Evolutionary conservation across 139 green algal species (phyloP), one percentile per base, ranked within the genome.

Genomic region (Gonium pectorale): DNA sequence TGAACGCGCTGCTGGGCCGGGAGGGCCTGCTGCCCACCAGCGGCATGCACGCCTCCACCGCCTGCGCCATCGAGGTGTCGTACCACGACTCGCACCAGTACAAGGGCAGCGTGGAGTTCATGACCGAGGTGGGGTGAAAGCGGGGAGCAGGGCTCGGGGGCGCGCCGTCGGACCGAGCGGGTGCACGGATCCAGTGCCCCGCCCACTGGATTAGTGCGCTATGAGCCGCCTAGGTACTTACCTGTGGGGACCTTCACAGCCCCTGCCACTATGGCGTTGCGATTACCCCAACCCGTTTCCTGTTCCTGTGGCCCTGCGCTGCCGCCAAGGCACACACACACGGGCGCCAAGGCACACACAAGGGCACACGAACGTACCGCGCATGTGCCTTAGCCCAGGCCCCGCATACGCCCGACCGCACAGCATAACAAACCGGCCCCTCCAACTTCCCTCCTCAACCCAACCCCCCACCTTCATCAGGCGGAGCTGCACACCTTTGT

Each of bases 11-110:
- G 78, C 72, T 91, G 54, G 83, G 83, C 2, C 83, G 89, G 83
- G 46, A 79, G 29, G 80, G 81, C 66, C 46, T 88, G 5, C 83
- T 91, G 79, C 87, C 83, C 46, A 88, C 85, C 62, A 91, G 89
- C 37, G 83, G 78, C 83, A 91, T 91, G 87, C 78, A 83, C 17
- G 87, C 87, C 51, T 91, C 83, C 78, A 91, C 87, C 19, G 83
- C 77, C 38, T 77, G 75, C 43, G 37, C 70, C 59, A 63, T 84
- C 41, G 83, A 87, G 71, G 73, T 87, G 22, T 77, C 78, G 11
- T 86, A 82, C 35, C 31, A 41, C 21, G 17, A 41, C 31, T 44
- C 49, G 37, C 37, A 2, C 49, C 49, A 1, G 35, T 90, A 90
- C 72, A 27, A 78, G 21, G 81, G 68, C 41, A 33, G n/a, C 38